Evolutionary conservation across 176 grass and related monocot species (phyloP).

Genomic region (Ensete glaucum): DNA sequence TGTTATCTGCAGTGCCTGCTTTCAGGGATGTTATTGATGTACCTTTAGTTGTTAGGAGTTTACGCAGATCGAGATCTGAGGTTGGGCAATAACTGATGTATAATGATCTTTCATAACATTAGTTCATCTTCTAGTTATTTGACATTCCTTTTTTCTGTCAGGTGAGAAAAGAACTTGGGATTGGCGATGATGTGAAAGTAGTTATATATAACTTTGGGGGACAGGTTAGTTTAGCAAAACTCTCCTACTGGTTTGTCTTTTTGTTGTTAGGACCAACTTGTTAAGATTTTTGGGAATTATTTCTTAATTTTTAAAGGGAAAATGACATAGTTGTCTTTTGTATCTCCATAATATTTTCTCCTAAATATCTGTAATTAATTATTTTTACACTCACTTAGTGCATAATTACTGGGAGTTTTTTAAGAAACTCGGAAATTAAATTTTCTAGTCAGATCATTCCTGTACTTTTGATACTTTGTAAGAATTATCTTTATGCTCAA

Average conservation of each 20-base stretch:
- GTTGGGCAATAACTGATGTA: slow-evolving; percentile 24
- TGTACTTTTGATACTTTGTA: not conserved
- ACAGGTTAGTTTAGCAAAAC: slow-evolving; percentile 39
- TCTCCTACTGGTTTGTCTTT: not conserved
- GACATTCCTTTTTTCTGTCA: slow-evolving; percentile 20
- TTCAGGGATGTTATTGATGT: slow-evolving; percentile 92
- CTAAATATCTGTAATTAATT: not conserved
- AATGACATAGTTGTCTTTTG: not conserved
- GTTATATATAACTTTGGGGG: slow-evolving; percentile 98
- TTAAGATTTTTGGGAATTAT: not conserved
- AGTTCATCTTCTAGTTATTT: slow-evolving; percentile 9
- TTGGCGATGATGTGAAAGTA: slow-evolving; percentile 74
- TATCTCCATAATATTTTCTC: not conserved
- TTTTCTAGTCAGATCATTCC: not conserved
- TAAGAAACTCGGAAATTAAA: not conserved
- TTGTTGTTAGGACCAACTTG: not conserved
- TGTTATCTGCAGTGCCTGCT: slow-evolving; percentile 65
- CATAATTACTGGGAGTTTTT: not conserved
- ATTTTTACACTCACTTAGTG: not conserved
- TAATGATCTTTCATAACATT: slow-evolving; percentile 4
- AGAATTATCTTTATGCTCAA: not conserved
- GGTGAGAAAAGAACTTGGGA: slow-evolving; percentile 89
- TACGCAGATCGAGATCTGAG: slow-evolving; percentile 72
- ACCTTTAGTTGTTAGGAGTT: slow-evolving; percentile 75
- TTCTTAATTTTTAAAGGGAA: not conserved